Percentiles rank a stretch among this genome's conserved stretches.
Evolutionary conservation across 192 early-diverging fungal genomes (phyloP).

Genomic region (Rhizophagus sp.): DNA sequence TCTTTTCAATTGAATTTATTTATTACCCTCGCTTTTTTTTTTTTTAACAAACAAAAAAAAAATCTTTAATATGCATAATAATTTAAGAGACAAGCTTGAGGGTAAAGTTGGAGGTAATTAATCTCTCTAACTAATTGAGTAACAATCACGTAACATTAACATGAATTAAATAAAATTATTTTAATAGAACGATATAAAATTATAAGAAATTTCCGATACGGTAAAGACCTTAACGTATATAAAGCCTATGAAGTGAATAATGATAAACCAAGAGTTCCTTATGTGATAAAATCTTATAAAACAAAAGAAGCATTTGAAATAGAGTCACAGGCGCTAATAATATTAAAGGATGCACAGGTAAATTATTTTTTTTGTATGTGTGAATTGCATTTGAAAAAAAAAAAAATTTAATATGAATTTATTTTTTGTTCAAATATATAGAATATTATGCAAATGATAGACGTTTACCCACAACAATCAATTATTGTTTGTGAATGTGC

Average conservation of each 20-base stretch:
- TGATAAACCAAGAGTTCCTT: neutral
- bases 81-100: too few species aligned
- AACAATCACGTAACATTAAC: too few species aligned
- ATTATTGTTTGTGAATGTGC: neutral
- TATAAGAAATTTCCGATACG: neutral
- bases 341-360: neutral
- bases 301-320: neutral
- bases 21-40: too few species aligned
- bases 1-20: too few species aligned
- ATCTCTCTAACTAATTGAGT: too few species aligned
- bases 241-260: neutral
- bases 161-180: too few species aligned
- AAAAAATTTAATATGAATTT: too few species aligned
- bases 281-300: neutral
- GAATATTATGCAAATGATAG: conserved; percentile 4
- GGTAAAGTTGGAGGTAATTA: too few species aligned
- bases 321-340: neutral
- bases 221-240: neutral
- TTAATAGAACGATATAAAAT: neutral
- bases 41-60: too few species aligned
- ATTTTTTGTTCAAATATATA: neutral
- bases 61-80: too few species aligned
- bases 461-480: neutral
- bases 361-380: neutral
- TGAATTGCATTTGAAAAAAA: too few species aligned